Percentiles rank a stretch among this genome's conserved stretches.
These are phyloP conservation scores for Lachancea meyersii DNA, from an alignment of 805 yeast genomes.

Conservation along the genomic window DNA sequence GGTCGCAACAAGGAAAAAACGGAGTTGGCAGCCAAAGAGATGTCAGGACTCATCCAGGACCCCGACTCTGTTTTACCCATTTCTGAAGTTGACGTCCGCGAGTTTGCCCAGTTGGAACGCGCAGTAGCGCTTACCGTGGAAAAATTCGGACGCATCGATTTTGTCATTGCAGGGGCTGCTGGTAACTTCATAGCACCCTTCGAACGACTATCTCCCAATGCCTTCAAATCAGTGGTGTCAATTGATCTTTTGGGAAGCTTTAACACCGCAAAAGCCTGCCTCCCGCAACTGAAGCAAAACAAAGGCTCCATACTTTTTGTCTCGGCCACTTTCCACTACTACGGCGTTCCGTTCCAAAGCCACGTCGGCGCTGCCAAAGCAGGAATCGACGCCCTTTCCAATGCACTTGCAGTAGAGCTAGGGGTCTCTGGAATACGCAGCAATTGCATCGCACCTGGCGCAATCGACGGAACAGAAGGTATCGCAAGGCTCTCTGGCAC, in stretches of 20 bases:
- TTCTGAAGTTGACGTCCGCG: conserved; percentile 74
- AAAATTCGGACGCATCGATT: conserved; percentile 73
- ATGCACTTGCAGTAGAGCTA: conserved; percentile 80
- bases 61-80: conserved; percentile 59
- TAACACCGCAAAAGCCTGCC: conserved; percentile 82
- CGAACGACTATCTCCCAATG: conserved; percentile 72
- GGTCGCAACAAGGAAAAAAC: conserved; percentile 74
- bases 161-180: conserved; percentile 91
- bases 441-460: conserved; percentile 89
- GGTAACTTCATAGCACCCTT: conserved; percentile 85
- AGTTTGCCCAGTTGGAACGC: conserved; percentile 46
- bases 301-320: conserved; percentile 75
- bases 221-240: conserved; percentile 79
- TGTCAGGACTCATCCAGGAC: conserved; percentile 35
- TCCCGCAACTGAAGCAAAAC: conserved; percentile 53
- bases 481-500: conserved; percentile 52
- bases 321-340: conserved; percentile 83
- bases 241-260: conserved; percentile 86
- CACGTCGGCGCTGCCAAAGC: conserved; percentile 97
- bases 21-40: conserved; percentile 57
- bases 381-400: conserved; percentile 82
- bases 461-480: conserved; percentile 85
- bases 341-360: conserved; percentile 80
- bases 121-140: conserved; percentile 65
- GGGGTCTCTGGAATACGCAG: conserved; percentile 84